Evolutionary conservation across 345 rosid genomes (phyloP).

Genomic region (Anacardium occidentale): DNA sequence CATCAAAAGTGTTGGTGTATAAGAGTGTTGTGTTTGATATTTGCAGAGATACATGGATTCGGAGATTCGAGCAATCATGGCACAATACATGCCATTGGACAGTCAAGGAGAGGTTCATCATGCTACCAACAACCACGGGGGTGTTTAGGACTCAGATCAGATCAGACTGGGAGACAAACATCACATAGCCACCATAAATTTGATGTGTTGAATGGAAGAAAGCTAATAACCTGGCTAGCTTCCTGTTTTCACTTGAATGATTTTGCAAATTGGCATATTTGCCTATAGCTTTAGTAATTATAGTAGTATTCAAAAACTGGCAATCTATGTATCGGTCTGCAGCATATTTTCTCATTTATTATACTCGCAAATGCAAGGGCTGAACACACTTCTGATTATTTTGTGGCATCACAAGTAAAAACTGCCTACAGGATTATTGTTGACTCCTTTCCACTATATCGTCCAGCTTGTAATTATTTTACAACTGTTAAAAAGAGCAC

Average conservation of each 20-base stretch:
- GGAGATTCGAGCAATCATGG: slow-evolving; percentile 88
- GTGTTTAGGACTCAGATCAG: slow-evolving; percentile 33
- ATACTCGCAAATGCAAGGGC: neutral
- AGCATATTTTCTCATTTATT: too few species aligned
- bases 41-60: slow-evolving; percentile 94
- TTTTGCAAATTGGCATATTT: too few species aligned
- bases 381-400: too few species aligned
- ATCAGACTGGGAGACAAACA: neutral
- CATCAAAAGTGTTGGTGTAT: too few species aligned
- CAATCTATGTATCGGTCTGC: too few species aligned
- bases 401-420: neutral
- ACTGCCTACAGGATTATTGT: neutral
- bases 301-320: too few species aligned
- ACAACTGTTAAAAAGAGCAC: slow-evolving; percentile 16
- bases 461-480: neutral
- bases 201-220: too few species aligned
- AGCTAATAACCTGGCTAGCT: too few species aligned
- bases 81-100: slow-evolving; percentile 97
- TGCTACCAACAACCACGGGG: slow-evolving; percentile 43
- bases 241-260: too few species aligned
- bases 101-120: slow-evolving; percentile 52
- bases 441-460: neutral
- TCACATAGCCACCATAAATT: neutral
- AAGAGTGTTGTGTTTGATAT: neutral
- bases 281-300: too few species aligned